Evolutionary conservation across 805 yeast genomes (phyloP).

Genomic region (Candida michaelii): DNA sequence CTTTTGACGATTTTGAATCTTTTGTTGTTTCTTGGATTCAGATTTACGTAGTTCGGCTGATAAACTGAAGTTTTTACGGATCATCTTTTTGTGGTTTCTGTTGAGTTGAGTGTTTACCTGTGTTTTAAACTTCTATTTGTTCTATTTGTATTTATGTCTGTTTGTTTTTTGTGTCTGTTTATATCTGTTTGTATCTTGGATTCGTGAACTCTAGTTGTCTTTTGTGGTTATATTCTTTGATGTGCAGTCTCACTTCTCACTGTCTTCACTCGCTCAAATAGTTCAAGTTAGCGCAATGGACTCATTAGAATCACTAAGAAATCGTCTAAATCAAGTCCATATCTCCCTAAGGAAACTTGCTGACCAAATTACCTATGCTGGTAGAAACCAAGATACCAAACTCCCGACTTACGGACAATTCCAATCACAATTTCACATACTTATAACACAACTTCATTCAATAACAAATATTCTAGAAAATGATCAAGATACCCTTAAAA

Average conservation of each 20-base stretch:
- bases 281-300: constrained; percentile 27
- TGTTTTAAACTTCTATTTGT: too few relatives aligned
- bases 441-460: constrained; percentile 78
- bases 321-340: constrained; percentile 42
- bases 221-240: too few relatives aligned
- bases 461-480: constrained; percentile 68
- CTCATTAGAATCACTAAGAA: constrained; percentile 40
- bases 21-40: constrained; percentile 35
- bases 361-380: constrained; percentile 37
- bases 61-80: constrained; percentile 32
- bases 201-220: too few relatives aligned
- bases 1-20: constrained; percentile 39
- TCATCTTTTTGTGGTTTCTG: constrained; percentile 24
- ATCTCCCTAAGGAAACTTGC: constrained; percentile 37
- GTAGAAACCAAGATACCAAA: constrained; percentile 35
- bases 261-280: too few relatives aligned
- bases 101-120: too few relatives aligned
- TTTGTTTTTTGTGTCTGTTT: too few relatives aligned
- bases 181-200: too few relatives aligned
- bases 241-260: too few relatives aligned
- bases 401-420: constrained; percentile 58
- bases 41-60: constrained; percentile 37
- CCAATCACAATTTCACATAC: constrained; percentile 81
- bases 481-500: constrained; percentile 55
- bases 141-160: too few relatives aligned